These are phyloP conservation scores for Podila minutissima DNA, from an alignment of 192 early-diverging fungal genomes.

Conservation along the genomic window DNA sequence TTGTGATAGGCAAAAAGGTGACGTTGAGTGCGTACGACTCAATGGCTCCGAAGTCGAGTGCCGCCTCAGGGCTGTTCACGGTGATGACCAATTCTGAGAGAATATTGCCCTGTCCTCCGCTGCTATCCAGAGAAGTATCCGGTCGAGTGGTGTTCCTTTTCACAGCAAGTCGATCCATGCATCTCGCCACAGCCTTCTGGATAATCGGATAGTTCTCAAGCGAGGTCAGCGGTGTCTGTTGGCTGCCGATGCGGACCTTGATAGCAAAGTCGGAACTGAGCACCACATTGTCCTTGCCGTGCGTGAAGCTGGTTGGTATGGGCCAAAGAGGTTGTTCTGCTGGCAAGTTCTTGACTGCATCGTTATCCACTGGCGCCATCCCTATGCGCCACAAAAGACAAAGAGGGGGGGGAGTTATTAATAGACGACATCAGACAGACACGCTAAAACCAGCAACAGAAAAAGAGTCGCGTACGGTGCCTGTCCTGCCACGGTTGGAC, in stretches of 20 bases:
- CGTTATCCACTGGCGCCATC: slow-evolving; percentile 18
- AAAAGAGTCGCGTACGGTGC: slow-evolving; percentile 9
- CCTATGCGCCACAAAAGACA: slow-evolving; percentile 1
- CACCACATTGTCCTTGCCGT: slow-evolving; percentile 7
- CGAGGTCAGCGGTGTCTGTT: neutral
- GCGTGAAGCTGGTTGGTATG: slow-evolving; percentile 20
- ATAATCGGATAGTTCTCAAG: slow-evolving; percentile 5
- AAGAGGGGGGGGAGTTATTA: no score
- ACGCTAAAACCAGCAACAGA: neutral
- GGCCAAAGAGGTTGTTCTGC: slow-evolving; percentile 45
- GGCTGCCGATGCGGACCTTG: slow-evolving; percentile 1
- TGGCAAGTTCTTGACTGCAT: slow-evolving; percentile 27
- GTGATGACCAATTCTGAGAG: slow-evolving; percentile 17
- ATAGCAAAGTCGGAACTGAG: slow-evolving; percentile 20
- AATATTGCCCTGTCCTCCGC: neutral
- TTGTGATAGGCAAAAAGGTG: neutral
- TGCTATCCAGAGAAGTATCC: neutral
- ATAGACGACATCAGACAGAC: no score
- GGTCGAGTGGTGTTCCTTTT: slow-evolving; percentile 35
- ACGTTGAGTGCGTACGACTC: slow-evolving; percentile 37
- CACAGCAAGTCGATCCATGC: slow-evolving; percentile 24
- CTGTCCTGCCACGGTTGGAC: slow-evolving; percentile 17
- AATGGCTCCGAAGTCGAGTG: slow-evolving; percentile 24
- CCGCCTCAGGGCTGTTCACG: slow-evolving; percentile 14
- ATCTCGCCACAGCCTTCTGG: slow-evolving; percentile 29